phyloP scores from a whole-genome alignment of 805 yeast genomes.

The Candida taoyuanica region DNA sequence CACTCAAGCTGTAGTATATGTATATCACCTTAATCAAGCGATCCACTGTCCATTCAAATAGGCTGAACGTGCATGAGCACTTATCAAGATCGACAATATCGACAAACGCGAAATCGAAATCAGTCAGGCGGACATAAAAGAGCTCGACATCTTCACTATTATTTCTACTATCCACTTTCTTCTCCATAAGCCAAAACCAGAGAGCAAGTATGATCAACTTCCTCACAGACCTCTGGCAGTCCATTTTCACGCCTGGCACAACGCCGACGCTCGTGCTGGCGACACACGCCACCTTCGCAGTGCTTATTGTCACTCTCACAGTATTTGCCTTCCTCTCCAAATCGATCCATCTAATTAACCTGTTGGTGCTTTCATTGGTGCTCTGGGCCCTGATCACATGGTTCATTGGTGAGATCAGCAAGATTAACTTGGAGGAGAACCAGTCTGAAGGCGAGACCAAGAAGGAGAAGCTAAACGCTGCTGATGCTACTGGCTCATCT shows the following conservation, averaged over 20 bases:
- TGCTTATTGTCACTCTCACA: constrained; percentile 52
- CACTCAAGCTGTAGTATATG: background rate
- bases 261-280: constrained; percentile 86
- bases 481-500: background rate
- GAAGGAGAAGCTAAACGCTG: constrained; percentile 16
- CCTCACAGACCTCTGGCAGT: constrained; percentile 75
- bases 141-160: background rate
- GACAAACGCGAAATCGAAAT: too few species aligned
- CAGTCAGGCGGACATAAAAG: too few species aligned
- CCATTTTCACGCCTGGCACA: constrained; percentile 89
- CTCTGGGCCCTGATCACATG: constrained; percentile 83
- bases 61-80: too few species aligned
- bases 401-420: constrained; percentile 71
- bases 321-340: constrained; percentile 56
- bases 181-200: background rate
- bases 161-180: background rate
- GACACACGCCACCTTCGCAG: constrained; percentile 76
- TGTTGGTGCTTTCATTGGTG: constrained; percentile 51
- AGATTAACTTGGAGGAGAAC: constrained; percentile 23
- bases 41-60: too few species aligned
- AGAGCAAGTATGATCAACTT: constrained; percentile 30
- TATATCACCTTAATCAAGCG: too few species aligned
- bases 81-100: too few species aligned
- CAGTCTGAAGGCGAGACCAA: constrained; percentile 17
- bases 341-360: constrained; percentile 54